These are phyloP conservation scores for Aspergillus pseudoglaucus DNA, from an alignment of 2,329 filamentous ascomycete species.

Conservation along the genomic window DNA sequence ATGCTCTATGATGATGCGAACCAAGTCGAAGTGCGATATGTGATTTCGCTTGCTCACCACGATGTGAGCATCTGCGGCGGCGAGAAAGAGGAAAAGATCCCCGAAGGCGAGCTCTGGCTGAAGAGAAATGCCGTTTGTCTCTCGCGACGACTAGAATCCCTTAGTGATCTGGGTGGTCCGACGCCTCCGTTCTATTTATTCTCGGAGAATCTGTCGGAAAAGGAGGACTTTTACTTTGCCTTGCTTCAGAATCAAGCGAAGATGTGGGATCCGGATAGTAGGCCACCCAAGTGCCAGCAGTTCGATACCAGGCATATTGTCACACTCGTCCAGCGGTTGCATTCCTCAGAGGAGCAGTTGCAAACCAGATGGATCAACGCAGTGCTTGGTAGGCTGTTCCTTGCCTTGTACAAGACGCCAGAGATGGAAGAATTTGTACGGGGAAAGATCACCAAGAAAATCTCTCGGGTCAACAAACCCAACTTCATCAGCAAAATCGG, in stretches of 20 bases:
- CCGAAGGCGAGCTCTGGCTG: slow-evolving; percentile 91
- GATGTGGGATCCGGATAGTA: slow-evolving; percentile 49
- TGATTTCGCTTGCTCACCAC: slow-evolving; percentile 87
- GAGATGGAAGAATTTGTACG: slow-evolving; percentile 73
- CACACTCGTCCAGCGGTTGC: slow-evolving; percentile 78
- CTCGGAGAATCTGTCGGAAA: slow-evolving; percentile 89
- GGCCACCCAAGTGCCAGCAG: slow-evolving; percentile 62
- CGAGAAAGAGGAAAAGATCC: slow-evolving; percentile 56
- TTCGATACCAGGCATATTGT: slow-evolving; percentile 86
- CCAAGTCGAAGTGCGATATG: slow-evolving; percentile 91
- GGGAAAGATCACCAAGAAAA: slow-evolving; percentile 91
- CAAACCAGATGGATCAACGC: slow-evolving; percentile 94
- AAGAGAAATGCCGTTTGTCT: slow-evolving; percentile 87
- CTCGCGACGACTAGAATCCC: slow-evolving; percentile 54
- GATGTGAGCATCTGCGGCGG: slow-evolving; percentile 75
- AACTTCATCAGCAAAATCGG: slow-evolving; percentile 79
- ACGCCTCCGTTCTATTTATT: slow-evolving; percentile 90
- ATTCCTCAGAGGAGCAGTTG: slow-evolving; percentile 83
- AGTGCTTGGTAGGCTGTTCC: slow-evolving; percentile 77
- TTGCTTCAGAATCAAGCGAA: slow-evolving; percentile 78
- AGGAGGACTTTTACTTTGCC: slow-evolving; percentile 97
- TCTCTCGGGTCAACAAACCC: slow-evolving; percentile 85
- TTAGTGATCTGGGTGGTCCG: slow-evolving; percentile 48
- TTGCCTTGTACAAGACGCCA: slow-evolving; percentile 77
- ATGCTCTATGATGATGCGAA: slow-evolving; percentile 97